A percentile compares a stretch with the other conserved stretches of the same genome.
These are phyloP conservation scores for Sophora flavescens DNA, from an alignment of 306 rosid species.

Conservation along the genomic window DNA sequence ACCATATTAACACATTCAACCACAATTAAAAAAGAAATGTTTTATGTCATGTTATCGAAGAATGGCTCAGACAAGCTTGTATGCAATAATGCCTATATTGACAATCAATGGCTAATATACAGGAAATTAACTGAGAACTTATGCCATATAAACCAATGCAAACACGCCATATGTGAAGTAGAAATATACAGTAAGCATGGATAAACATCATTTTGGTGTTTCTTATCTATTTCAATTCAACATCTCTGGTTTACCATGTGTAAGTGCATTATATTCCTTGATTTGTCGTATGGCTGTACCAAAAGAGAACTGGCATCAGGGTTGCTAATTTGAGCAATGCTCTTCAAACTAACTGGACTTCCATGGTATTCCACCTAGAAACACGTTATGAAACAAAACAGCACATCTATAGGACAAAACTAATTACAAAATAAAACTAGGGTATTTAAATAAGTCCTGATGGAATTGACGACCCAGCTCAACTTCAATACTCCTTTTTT, in stretches of 20 bases:
- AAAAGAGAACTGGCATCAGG: constrained; percentile 87
- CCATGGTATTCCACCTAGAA: constrained; percentile 95
- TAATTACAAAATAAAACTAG: not conserved
- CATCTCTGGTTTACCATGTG: constrained; percentile 27
- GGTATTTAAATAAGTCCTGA: too few species aligned
- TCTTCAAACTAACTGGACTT: constrained; percentile 88
- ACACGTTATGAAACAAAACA: constrained; percentile 35
- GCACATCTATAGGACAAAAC: constrained; percentile 16
- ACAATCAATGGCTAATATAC: not conserved
- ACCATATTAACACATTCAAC: constrained; percentile 6
- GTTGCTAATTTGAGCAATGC: constrained; percentile 93
- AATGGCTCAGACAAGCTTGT: constrained; percentile 26
- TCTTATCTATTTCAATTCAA: constrained; percentile 2
- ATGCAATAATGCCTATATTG: not conserved
- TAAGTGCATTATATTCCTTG: constrained; percentile 64
- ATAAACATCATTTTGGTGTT: constrained; percentile 31
- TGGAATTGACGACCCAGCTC: too few species aligned
- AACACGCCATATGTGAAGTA: constrained; percentile 1
- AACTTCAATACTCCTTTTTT: too few species aligned
- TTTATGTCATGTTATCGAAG: constrained; percentile 9
- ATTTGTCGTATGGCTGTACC: constrained; percentile 91
- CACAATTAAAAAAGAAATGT: not conserved
- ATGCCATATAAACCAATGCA: constrained; percentile 8
- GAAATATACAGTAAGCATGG: constrained; percentile 15
- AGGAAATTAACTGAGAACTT: not conserved